Base-by-base conservation (phyloP, 2,329 filamentous ascomycete genomes). In the Penicillium griseofulvum region DNA sequence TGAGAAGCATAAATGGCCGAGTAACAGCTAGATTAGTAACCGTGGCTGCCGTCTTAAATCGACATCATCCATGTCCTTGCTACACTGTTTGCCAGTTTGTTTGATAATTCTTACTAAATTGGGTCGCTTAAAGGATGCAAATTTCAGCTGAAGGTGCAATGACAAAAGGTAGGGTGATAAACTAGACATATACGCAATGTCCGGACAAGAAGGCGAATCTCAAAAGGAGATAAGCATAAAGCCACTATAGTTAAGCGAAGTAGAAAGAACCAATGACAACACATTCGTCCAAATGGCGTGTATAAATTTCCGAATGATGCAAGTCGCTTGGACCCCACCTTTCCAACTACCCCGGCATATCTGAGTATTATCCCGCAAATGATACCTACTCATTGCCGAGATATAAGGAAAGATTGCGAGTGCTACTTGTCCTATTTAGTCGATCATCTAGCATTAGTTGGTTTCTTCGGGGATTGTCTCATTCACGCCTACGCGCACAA, bases 261-360 rank as follows among this genome's bases (percentile, higher is more conserved):
- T 14, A 0, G 16, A 1, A 19, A 4, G 16, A 8, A 4, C 16
- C 26, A 43, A 43, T 29, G 11, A 19, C 41, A 19, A 14, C 5
- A 5, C 6, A 17, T 29, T 43, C 17, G n/a, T 7, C n/a, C 26
- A 14, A 16, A 29, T 43, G 41, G 41, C 26, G 41, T 43, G 11
- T 29, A 16, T 19, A 17, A 43, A 49, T 36, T 14, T 28, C 46
- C 24, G n/a, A 37, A 49, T 39, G 34, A 39, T 39, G 46, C 46
- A 37, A 49, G 11, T 49, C 26, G 46, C 46, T 49, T 49, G 16
- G 46, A 38, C 46, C 34, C 46, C 46, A 24, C 46, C 14, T 26
- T n/a, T 14, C 22, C 17, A 39, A n/a, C 14, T 19, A 22, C 6
- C 17, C 12, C n/a, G 7, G 12, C 16, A 29, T 14, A 11, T 19